A percentile compares a stretch with the other conserved stretches of the same genome.
These are phyloP conservation scores for Takashimella tepidaria DNA, from an alignment of 1,284 basidiomycete species.

Conservation along the genomic window DNA sequence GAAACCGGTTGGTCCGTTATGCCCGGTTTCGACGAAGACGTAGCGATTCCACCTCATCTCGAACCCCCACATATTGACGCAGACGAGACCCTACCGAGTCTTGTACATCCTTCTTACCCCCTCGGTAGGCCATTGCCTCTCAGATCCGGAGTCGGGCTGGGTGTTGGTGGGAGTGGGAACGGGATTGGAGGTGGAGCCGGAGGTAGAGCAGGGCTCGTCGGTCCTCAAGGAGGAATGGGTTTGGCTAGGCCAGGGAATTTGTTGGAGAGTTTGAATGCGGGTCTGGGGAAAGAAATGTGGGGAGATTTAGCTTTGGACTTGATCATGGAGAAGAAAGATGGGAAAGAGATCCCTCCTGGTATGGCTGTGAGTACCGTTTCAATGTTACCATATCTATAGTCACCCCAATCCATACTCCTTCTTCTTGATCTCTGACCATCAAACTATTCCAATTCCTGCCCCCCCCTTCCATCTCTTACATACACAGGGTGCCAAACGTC, in stretches of 20 bases:
- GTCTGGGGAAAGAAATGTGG: slow-evolving; percentile 20
- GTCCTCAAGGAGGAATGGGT: not conserved
- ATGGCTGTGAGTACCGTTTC: slow-evolving; percentile 47
- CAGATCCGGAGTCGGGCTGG: not conserved
- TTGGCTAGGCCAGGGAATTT: slow-evolving; percentile 14
- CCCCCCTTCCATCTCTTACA: not conserved
- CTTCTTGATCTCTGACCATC: not conserved
- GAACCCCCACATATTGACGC: slow-evolving; percentile 35
- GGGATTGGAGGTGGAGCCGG: slow-evolving; percentile 13
- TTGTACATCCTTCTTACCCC: slow-evolving; percentile 40
- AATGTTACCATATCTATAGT: no score
- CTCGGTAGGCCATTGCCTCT: slow-evolving; percentile 25
- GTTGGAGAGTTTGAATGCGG: slow-evolving; percentile 8
- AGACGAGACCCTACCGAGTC: slow-evolving; percentile 40
- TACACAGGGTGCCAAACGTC: slow-evolving; percentile 40
- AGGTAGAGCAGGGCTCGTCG: not conserved
- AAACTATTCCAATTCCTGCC: not conserved
- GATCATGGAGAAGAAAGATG: slow-evolving; percentile 28
- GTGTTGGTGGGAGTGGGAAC: slow-evolving; percentile 1
- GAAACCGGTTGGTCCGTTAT: slow-evolving; percentile 43
- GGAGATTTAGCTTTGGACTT: slow-evolving; percentile 30
- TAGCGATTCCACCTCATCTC: slow-evolving; percentile 22
- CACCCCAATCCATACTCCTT: no score
- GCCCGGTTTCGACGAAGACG: slow-evolving; percentile 43
- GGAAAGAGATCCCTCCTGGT: slow-evolving; percentile 41